A percentile compares a stretch with the other conserved stretches of the same genome.
These are phyloP conservation scores for Verticillium tricorpus DNA, from an alignment of 2,329 filamentous ascomycete genomes.

Conservation along the genomic window DNA sequence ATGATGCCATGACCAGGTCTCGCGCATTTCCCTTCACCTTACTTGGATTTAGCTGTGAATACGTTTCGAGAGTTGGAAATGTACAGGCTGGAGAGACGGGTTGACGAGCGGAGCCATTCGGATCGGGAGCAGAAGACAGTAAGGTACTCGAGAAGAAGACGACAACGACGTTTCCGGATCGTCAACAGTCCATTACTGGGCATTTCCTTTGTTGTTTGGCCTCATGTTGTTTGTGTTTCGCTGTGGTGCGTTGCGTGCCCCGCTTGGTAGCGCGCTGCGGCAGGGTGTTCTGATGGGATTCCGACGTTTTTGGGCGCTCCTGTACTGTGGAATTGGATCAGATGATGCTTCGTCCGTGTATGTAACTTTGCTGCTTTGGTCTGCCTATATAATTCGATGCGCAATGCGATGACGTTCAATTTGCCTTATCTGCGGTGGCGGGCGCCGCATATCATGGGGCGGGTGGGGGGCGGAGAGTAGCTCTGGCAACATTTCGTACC, in stretches of 20 bases:
- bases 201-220: not conserved
- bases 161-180: not conserved
- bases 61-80: not conserved
- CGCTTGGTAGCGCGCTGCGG: not conserved
- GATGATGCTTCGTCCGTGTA: not conserved
- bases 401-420: not conserved
- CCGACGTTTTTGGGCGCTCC: not conserved
- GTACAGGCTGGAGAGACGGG: not conserved
- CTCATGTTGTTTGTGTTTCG: not conserved
- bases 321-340: not conserved
- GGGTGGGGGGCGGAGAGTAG: not conserved
- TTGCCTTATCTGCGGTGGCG: not conserved
- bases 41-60: not conserved
- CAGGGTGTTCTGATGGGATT: not conserved
- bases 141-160: not conserved
- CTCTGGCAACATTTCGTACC: not conserved
- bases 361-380: not conserved
- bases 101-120: not conserved
- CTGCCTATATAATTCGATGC: not conserved
- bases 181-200: not conserved
- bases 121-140: not conserved
- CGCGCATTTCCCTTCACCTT: not conserved
- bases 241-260: not conserved
- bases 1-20: not conserved
- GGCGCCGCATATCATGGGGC: not conserved